These are phyloP conservation scores for Camellia granthamiana DNA, from an alignment of 148 eudicot species.

Conservation along the genomic window DNA sequence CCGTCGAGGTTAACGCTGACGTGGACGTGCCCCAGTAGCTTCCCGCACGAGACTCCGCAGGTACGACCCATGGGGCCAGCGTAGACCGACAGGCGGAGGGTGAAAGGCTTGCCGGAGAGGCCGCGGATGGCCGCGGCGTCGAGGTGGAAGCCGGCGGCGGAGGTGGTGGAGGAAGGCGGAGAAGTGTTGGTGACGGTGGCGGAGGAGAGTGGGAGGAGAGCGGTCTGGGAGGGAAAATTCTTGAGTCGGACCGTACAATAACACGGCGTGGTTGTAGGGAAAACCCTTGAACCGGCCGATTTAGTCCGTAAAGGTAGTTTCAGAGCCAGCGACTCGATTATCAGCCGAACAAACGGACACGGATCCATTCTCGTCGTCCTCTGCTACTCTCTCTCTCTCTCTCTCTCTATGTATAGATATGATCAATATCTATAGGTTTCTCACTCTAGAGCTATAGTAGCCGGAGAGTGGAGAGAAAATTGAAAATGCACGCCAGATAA, in stretches of 20 bases:
- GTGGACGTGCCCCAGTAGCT: constrained; percentile 51
- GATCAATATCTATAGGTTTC: neutral
- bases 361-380: constrained; percentile 62
- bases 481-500: neutral
- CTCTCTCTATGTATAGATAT: neutral
- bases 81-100: constrained; percentile 56
- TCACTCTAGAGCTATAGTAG: neutral
- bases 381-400: too few species aligned
- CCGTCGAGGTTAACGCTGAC: constrained; percentile 45
- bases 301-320: constrained; percentile 53
- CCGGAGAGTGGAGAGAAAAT: neutral
- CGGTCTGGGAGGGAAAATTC: constrained; percentile 66
- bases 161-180: constrained; percentile 43
- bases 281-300: constrained; percentile 52
- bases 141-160: constrained; percentile 63
- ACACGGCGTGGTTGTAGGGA: constrained; percentile 72
- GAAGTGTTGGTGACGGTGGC: constrained; percentile 16
- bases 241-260: constrained; percentile 65
- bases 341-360: constrained; percentile 82
- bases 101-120: constrained; percentile 45
- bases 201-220: constrained; percentile 56
- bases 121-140: constrained; percentile 61
- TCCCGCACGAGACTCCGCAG: constrained; percentile 58
- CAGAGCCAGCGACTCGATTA: constrained; percentile 69
- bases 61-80: constrained; percentile 73